Evolutionary conservation across 352 stramenopile species (phyloP), one percentile per base, ranked within the genome.

Genomic region (Peronospora tabacina): DNA sequence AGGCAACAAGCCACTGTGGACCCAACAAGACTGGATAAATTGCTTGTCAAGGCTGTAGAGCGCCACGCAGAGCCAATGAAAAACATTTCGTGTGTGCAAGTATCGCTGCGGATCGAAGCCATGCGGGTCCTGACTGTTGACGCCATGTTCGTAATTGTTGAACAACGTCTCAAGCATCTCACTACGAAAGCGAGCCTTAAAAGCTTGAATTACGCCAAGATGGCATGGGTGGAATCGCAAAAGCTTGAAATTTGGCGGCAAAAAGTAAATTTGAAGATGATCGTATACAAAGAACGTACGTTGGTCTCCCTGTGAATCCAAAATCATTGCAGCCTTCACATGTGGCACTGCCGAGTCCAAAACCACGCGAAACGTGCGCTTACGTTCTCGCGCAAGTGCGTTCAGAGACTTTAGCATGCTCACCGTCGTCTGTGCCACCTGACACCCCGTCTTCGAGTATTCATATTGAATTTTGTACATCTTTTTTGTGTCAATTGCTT

Each of bases 221-320:
- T 89, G 76, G 44, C 68, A 85, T 40, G 81, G 81, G 30, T 92
- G 81, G 55, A 85, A 90, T 10, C 71, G 75, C 28, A 67, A 58
- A 24, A 68, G 52, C 49, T 85, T 87, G 49, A 92, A 85, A 42
- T 92, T 90, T 15, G 76, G 81, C 29, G 81, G 81, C 59, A 90
- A 61, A 46, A 92, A 89, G 65, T 78, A 82, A 26, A 92, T 73
- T 30, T 87, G 74, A 6, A 92, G 54, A 43, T 87, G 75, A 50
- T 92, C 81, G 55, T 78, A 92, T 32, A 88, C 67, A 47, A 92
- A 92, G 37, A 92, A 90, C 45, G 81, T 92, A 35, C 81, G 81
- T 52, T 90, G 81, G 62, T 92, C 81, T 44, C 81, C 81, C 44
- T 89, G 81, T 11, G 78, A 85, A 59, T 92, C 81, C 44, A 92